Evolutionary conservation across 2,329 filamentous ascomycete species (phyloP).

Genomic region (Fusarium keratoplasticum): DNA sequence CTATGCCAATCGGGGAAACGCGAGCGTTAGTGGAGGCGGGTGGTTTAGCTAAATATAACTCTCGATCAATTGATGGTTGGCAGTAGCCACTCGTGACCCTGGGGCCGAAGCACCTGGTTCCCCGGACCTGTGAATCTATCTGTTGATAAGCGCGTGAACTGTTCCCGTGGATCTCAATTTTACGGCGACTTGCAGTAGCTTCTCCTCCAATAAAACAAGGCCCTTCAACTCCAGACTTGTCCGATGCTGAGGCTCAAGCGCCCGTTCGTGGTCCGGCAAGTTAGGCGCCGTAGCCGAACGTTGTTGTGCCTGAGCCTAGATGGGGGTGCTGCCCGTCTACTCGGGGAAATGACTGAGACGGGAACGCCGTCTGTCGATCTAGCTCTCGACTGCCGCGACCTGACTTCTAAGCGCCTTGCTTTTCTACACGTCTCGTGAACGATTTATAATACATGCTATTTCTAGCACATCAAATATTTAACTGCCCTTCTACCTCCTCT

Average conservation of each 20-base stretch:
- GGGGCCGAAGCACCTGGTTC: neutral
- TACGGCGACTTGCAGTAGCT: neutral
- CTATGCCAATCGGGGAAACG: neutral
- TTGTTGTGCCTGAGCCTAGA: neutral
- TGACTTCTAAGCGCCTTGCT: neutral
- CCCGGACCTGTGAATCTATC: neutral
- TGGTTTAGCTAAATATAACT: neutral
- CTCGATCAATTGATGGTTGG: neutral
- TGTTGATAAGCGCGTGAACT: neutral
- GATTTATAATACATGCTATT: neutral
- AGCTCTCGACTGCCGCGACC: neutral
- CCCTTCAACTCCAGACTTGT: neutral
- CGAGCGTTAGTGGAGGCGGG: neutral
- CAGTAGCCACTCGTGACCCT: neutral
- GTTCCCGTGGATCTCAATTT: neutral
- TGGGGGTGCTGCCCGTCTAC: neutral
- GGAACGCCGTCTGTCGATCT: neutral
- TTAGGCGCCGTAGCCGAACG: neutral
- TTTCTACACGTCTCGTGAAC: neutral
- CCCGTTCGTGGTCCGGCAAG: neutral
- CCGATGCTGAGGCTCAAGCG: neutral
- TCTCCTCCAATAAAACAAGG: neutral
- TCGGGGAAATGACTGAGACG: neutral
- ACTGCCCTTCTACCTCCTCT: neutral
- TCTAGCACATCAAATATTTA: neutral